phyloP scores from a whole-genome alignment of 1,139 yeast species.

The Pichia sp. region DNA sequence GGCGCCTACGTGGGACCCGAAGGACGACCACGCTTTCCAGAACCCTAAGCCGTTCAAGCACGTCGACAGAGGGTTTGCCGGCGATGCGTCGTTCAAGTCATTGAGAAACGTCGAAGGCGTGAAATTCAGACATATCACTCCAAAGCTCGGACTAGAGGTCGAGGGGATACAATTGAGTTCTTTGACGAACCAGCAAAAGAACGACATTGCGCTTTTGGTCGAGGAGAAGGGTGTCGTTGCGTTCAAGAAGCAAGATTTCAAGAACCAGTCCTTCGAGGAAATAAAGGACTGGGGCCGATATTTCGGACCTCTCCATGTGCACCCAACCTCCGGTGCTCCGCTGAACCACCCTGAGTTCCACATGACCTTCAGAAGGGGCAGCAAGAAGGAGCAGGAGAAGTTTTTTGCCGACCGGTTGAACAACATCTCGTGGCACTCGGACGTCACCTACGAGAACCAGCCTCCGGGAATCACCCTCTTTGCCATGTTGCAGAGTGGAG shows the following conservation, averaged over 20 bases:
- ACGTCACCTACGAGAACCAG: slow-evolving; percentile 64
- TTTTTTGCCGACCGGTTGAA: slow-evolving; percentile 37
- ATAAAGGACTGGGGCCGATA: slow-evolving; percentile 54
- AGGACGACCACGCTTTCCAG: slow-evolving; percentile 34
- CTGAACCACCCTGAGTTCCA: slow-evolving; percentile 55
- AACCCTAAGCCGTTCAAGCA: slow-evolving; percentile 47
- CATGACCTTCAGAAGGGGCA: slow-evolving; percentile 53
- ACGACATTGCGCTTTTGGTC: slow-evolving; percentile 60
- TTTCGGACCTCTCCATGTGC: slow-evolving; percentile 68
- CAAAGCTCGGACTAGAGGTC: slow-evolving; percentile 64
- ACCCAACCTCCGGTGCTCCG: slow-evolving; percentile 73
- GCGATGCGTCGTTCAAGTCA: slow-evolving; percentile 51
- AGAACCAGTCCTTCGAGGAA: slow-evolving; percentile 41
- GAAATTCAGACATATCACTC: slow-evolving; percentile 40
- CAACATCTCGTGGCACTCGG: slow-evolving; percentile 57
- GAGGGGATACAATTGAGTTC: slow-evolving; percentile 54
- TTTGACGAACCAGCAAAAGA: slow-evolving; percentile 48
- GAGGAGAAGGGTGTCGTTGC: slow-evolving; percentile 67
- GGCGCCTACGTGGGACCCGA: slow-evolving; percentile 48
- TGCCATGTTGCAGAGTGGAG: slow-evolving; percentile 38
- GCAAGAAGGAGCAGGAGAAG: slow-evolving; percentile 35
- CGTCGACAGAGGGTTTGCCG: slow-evolving; percentile 52
- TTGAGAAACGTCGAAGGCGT: slow-evolving; percentile 40
- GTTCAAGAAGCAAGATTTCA: slow-evolving; percentile 63
- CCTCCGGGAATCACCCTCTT: slow-evolving; percentile 67